Evolutionary conservation across 768 basidiomycete genomes (phyloP).

Genomic region (Baorangia bicolor): DNA sequence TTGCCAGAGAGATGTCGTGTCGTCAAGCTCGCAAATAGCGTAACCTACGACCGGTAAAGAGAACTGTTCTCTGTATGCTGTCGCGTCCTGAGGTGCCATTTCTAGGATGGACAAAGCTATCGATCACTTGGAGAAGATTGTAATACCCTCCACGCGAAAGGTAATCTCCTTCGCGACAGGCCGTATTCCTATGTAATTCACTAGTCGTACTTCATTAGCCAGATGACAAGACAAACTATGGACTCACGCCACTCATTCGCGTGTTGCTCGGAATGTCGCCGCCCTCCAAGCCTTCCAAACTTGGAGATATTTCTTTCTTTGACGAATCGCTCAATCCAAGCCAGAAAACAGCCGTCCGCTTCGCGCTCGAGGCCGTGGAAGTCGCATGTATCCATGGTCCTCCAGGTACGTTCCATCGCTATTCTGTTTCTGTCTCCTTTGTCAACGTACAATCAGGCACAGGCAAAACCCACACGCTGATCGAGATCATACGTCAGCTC

Average conservation of each 20-base stretch:
- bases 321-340: slow-evolving; percentile 77
- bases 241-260: slow-evolving; percentile 53
- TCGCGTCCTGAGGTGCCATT: background rate
- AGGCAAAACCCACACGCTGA: slow-evolving; percentile 94
- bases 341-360: slow-evolving; percentile 80
- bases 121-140: slow-evolving; percentile 56
- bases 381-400: slow-evolving; percentile 96
- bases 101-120: slow-evolving; percentile 85
- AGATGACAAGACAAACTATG: slow-evolving; percentile 43
- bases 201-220: slow-evolving; percentile 20
- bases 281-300: slow-evolving; percentile 39
- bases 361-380: slow-evolving; percentile 77
- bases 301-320: slow-evolving; percentile 58
- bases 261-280: slow-evolving; percentile 69
- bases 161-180: slow-evolving; percentile 1
- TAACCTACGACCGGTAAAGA: slow-evolving; percentile 80
- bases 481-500: slow-evolving; percentile 89
- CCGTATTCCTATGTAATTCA: background rate
- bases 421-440: background rate
- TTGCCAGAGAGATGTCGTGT: slow-evolving; percentile 83
- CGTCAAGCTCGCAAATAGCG: slow-evolving; percentile 87
- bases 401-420: slow-evolving; percentile 55
- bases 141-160: slow-evolving; percentile 27
- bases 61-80: background rate
- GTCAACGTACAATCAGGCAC: slow-evolving; percentile 50